Percentiles rank a stretch among this genome's conserved stretches.
Evolutionary conservation across 176 grass and related monocot genomes (phyloP).

Genomic region (Chloris gayana): DNA sequence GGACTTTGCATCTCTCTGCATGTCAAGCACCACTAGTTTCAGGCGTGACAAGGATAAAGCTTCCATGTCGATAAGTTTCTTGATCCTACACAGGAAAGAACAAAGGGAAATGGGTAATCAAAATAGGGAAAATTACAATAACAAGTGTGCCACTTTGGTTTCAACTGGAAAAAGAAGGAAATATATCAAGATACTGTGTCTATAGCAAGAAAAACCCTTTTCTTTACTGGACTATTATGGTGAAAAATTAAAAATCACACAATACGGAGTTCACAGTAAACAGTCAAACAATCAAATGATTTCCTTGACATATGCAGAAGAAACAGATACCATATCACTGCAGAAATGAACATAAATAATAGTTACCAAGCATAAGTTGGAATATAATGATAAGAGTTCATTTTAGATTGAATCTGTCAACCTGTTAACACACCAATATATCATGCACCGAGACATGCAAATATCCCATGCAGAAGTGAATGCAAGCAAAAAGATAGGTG

Average conservation of each 20-base stretch:
- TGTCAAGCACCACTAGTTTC: conserved; percentile 77
- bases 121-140: not conserved
- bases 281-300: conserved; percentile 5
- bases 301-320: not conserved
- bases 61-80: conserved; percentile 92
- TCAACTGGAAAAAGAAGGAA: not conserved
- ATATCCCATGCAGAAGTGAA: not conserved
- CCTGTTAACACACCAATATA: not conserved
- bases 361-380: not conserved
- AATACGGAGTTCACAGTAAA: not conserved
- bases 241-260: not conserved
- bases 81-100: conserved; percentile 65
- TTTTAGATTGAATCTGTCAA: not conserved
- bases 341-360: not conserved
- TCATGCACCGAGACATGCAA: not conserved
- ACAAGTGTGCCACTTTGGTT: not conserved
- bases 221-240: not conserved
- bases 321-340: conserved; percentile 10
- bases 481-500: not conserved
- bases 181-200: not conserved
- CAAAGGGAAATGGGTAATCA: not conserved
- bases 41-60: conserved; percentile 75
- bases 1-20: conserved; percentile 89
- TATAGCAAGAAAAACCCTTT: not conserved
- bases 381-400: not conserved